Evolutionary conservation across 2,329 filamentous ascomycete species (phyloP), one percentile per base, ranked within the genome.

Genomic region (Botrytis squamosa): DNA sequence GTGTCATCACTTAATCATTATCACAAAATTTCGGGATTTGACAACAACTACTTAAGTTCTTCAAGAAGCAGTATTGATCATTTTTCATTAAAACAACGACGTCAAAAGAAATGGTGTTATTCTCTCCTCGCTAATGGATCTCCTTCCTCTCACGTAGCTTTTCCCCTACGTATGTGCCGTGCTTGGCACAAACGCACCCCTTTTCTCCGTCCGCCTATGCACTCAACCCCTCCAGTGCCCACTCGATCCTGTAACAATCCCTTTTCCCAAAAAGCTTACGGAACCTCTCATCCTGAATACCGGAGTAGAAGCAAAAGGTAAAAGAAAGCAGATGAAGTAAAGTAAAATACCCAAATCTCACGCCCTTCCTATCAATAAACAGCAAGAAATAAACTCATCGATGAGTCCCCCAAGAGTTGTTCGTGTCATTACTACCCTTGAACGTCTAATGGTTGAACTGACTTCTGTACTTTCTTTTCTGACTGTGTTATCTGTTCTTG

Each of bases 341-440:
- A 20, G 42, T 22, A 57, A 22, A 42, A 33, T 68, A 68, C 49
- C 66, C 29, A 57, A 68, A 68, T 57, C 66, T n/a, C 18, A 42
- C 49, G 33, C 49, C 22, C 22, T 55, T 29, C 10, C 49, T 57
- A 68, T 68, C 57, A 1, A 10, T 57, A 42, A 68, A 68, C 66
- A 68, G 66, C 36, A 68, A 68, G 49, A 68, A 57, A 68, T 42
- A 57, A 68, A 68, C 66, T 33, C 66, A 42, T 68, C 18, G 25
- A 68, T 55, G 25, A 68, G 49, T 42, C 36, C 66, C 25, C 66
- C 49, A 68, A 42, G 25, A 68, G 66, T 68, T 52, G 66, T 68
- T 42, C 66, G 25, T 68, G 66, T 68, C 66, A 68, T 57, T 68
- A 68, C 66, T 68, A 68, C 66, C 25, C 66, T 68, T 42, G 66